phyloP scores from a whole-genome alignment of 2,329 filamentous ascomycete genomes.

The Botrytis squamosa region DNA sequence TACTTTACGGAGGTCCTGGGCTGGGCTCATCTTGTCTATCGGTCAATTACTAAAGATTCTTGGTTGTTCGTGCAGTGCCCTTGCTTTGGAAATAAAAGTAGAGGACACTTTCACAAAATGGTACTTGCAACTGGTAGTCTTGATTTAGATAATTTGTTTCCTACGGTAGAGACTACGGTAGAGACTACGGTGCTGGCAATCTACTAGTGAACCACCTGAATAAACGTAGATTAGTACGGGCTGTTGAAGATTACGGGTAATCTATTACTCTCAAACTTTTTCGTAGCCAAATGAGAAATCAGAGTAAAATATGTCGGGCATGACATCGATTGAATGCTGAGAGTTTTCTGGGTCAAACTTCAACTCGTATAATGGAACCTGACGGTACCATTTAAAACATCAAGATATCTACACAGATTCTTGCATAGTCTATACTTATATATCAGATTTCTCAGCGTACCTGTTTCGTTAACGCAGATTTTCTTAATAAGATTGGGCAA shows the following conservation, averaged over 20 bases:
- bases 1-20: background rate
- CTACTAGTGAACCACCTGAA: background rate
- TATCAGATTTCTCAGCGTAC: background rate
- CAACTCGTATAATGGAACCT: background rate
- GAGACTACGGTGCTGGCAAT: background rate
- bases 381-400: too few species aligned
- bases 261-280: background rate
- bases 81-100: too few species aligned
- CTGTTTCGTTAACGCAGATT: background rate
- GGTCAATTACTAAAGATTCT: background rate
- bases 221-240: background rate
- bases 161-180: background rate
- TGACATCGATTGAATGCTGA: accelerated
- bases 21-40: background rate
- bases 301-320: background rate
- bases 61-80: background rate
- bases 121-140: background rate
- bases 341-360: background rate
- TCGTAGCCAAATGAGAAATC: background rate
- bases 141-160: background rate
- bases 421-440: too few species aligned
- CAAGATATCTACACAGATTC: too few species aligned
- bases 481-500: too few species aligned
- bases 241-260: background rate
- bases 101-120: background rate